Evolutionary conservation across 768 basidiomycete genomes (phyloP), one percentile per base, ranked within the genome.

Genomic region (Tephrocybe sp.): DNA sequence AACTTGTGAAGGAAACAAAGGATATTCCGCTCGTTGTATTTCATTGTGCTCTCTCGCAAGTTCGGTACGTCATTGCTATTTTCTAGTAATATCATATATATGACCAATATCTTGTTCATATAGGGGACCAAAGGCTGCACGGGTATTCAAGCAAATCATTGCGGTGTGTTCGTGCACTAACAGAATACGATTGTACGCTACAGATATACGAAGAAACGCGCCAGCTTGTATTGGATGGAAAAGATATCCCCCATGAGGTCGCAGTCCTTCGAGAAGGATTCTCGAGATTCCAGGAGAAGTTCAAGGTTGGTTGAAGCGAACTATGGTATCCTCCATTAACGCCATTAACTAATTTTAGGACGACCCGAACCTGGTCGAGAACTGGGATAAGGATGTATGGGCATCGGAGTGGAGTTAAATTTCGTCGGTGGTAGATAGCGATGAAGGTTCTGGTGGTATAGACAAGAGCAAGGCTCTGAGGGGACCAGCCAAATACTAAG

Each of bases 61-160:
- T 78, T 29, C 77, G 91, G 90, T 90, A 57, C 37, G 84, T 70
- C 45, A 23, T 31, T 33, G 41, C 19, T 12, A 4, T 27, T 31
- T 27, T 40, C 25, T 22, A 16, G 3, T 29, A 41, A 23, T 22
- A 19, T 1, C 36, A 8, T 34, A 21, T 23, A 23, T 9, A 25
- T 19, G 27, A 45, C 15, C 34, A 5, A 7, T 36, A 15, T 15
- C 16, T 36, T 11, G 10, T 36, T 8, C 5, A 38, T 19, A 44
- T 52, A 90, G 89, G 37, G 90, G 90, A 15, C 91, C 90, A 0
- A 83, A 82, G 59, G 86, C 90, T 47, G 90, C 89, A 31, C 70
- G 78, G 53, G 91, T 91, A 64, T 29, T 75, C 60, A 1, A 12
- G 27, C 27, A 38, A 23, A 27, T 25, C n/a, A 13, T 52, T 19